Evolutionary conservation across 2,329 filamentous ascomycete genomes (phyloP).

Genomic region (Cylindrodendrum hubeiense): DNA sequence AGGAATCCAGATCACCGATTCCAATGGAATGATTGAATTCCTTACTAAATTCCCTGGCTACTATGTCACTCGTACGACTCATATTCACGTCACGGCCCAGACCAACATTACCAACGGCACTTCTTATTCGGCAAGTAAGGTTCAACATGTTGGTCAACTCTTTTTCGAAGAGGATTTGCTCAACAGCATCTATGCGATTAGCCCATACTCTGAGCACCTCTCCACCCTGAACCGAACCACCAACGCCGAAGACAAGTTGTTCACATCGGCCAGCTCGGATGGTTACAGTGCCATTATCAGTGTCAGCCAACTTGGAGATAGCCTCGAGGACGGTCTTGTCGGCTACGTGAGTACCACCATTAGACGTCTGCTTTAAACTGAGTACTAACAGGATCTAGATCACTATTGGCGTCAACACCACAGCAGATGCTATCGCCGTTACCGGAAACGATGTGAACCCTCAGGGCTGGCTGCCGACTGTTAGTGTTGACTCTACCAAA

Average conservation of each 20-base stretch:
- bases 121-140: constrained; percentile 19
- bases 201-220: constrained; percentile 13
- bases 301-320: constrained; percentile 20
- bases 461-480: constrained; percentile 21
- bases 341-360: constrained; percentile 11
- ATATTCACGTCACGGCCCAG: constrained; percentile 25
- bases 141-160: constrained; percentile 21
- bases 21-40: constrained; percentile 23
- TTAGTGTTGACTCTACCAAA: constrained; percentile 17
- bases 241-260: constrained; percentile 15
- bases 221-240: constrained; percentile 19
- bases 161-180: constrained; percentile 23
- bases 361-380: too few species aligned
- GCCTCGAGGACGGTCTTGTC: constrained; percentile 13
- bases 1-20: constrained; percentile 26
- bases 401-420: constrained; percentile 19
- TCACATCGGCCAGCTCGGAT: constrained; percentile 9
- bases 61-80: constrained; percentile 25
- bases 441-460: constrained; percentile 10
- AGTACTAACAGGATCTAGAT: not conserved
- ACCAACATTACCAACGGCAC: constrained; percentile 25
- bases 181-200: constrained; percentile 10
- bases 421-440: constrained; percentile 6
- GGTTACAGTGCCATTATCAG: constrained; percentile 21
- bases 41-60: constrained; percentile 26